Evolutionary conservation across 2,329 filamentous ascomycete genomes (phyloP), one percentile per base, ranked within the genome.

Genomic region (Aschersonia sp.): DNA sequence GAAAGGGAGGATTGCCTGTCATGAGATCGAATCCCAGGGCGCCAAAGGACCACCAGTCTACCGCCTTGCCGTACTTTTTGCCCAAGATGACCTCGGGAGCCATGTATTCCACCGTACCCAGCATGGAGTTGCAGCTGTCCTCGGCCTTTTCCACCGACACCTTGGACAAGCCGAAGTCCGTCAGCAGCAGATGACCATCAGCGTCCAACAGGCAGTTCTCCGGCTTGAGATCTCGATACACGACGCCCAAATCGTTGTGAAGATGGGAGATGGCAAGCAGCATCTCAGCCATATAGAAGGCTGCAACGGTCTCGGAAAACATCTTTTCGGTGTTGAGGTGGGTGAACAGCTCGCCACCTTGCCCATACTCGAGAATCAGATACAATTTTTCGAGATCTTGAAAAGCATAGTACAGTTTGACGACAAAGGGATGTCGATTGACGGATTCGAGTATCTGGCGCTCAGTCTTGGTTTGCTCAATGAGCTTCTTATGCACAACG

Each of bases 231-330:
- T 98, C 92, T 52, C 92, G 86, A 66, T 98, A 98, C 53, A 98
- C 83, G 45, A 98, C 89, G 12, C 92, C 90, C 29, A 97, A 79
- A 53, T 84, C 88, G 56, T 85, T 81, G 67, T 98, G 92, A 30
- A 98, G 76, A 64, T 98, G 89, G 39, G 90, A 87, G 44, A 98
- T 77, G 32, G 92, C 94, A 30, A 98, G 78, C 5, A 95, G 81
- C 81, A 98, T 94, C 68, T 98, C 89, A 0, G 88, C 94, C 86
- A 97, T 94, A 74, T 98, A 98, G 65, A 97, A 98, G 1, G 89
- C 87, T 0, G 90, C 85, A 2, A 84, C 84, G 12, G 85, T 75
- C 66, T 97, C 90, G 11, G 84, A 76, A 56, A 98, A 97, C 86
- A 97, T 97, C 63, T 87, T 86, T 63, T 97, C 89, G 54, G 87